These are phyloP conservation scores for Mortierella sp. DNA, from an alignment of 371 early-diverging fungal species.

Conservation along the genomic window DNA sequence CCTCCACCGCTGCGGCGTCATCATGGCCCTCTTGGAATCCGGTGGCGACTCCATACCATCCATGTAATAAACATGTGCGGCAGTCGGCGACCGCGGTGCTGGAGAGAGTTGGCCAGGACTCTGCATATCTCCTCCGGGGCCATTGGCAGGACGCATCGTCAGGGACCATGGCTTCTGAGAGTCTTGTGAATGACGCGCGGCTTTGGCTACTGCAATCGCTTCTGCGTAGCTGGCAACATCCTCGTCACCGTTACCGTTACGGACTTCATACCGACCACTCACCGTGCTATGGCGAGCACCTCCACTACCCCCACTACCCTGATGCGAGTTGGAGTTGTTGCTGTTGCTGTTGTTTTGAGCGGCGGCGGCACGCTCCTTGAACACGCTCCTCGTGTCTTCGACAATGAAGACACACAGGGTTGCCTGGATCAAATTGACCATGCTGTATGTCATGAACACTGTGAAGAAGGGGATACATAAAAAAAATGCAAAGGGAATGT, in stretches of 20 bases:
- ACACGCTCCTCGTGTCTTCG: slow-evolving; percentile 49
- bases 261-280: background rate
- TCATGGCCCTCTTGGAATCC: slow-evolving; percentile 33
- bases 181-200: slow-evolving; percentile 7
- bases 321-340: slow-evolving; percentile 30
- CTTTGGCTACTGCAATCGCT: slow-evolving; percentile 28
- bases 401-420: slow-evolving; percentile 50
- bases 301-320: slow-evolving; percentile 21
- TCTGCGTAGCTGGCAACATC: slow-evolving; percentile 37
- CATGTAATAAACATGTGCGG: slow-evolving; percentile 24
- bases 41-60: slow-evolving; percentile 40
- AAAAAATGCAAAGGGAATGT: background rate
- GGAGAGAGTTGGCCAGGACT: slow-evolving; percentile 25
- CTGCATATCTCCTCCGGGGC: slow-evolving; percentile 16
- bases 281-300: slow-evolving; percentile 5
- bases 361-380: slow-evolving; percentile 38
- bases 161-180: slow-evolving; percentile 46
- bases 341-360: slow-evolving; percentile 9
- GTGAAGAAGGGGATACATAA: background rate
- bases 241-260: background rate
- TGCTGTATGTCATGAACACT: slow-evolving; percentile 53
- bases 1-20: slow-evolving; percentile 34
- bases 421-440: slow-evolving; percentile 55
- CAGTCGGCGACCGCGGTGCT: background rate
- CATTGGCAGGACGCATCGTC: slow-evolving; percentile 41